phyloP scores from a whole-genome alignment of 805 yeast species.

The Priceomyces carsonii region DNA sequence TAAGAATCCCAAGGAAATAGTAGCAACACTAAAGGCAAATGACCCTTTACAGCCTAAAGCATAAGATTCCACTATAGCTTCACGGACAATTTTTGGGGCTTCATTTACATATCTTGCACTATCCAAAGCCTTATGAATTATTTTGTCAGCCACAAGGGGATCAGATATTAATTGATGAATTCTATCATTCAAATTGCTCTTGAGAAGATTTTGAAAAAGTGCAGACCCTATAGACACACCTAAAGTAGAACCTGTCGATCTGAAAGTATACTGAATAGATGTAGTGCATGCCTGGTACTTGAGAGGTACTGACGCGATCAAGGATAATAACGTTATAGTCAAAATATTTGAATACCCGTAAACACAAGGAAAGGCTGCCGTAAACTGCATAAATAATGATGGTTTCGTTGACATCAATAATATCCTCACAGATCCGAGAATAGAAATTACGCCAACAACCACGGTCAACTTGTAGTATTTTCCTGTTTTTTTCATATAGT shows the following conservation, averaged over 20 bases:
- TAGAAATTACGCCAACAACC: constrained; percentile 39
- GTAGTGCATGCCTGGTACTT: constrained; percentile 82
- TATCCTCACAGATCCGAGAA: constrained; percentile 47
- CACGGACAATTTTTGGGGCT: constrained; percentile 55
- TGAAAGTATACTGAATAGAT: constrained; percentile 84
- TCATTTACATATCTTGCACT: constrained; percentile 53
- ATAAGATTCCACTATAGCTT: constrained; percentile 52
- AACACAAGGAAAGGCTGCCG: constrained; percentile 54
- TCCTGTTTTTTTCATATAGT: constrained; percentile 68
- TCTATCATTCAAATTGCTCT: constrained; percentile 16
- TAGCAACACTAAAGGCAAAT: constrained; percentile 47
- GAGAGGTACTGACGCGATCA: constrained; percentile 72
- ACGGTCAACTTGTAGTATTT: constrained; percentile 54
- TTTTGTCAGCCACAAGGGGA: constrained; percentile 34
- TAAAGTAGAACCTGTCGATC: constrained; percentile 83
- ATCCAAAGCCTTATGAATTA: constrained; percentile 55
- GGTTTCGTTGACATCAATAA: constrained; percentile 23
- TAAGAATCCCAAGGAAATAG: constrained; percentile 40
- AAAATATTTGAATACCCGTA: constrained; percentile 65
- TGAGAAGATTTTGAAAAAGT: constrained; percentile 55
- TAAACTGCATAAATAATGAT: constrained; percentile 18
- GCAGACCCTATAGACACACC: constrained; percentile 75
- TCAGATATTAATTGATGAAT: constrained; percentile 26
- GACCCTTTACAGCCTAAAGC: constrained; percentile 53
- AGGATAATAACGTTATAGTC: constrained; percentile 70